These are phyloP conservation scores for Beauveria australis DNA, from an alignment of 2,329 filamentous ascomycete genomes.

Conservation along the genomic window DNA sequence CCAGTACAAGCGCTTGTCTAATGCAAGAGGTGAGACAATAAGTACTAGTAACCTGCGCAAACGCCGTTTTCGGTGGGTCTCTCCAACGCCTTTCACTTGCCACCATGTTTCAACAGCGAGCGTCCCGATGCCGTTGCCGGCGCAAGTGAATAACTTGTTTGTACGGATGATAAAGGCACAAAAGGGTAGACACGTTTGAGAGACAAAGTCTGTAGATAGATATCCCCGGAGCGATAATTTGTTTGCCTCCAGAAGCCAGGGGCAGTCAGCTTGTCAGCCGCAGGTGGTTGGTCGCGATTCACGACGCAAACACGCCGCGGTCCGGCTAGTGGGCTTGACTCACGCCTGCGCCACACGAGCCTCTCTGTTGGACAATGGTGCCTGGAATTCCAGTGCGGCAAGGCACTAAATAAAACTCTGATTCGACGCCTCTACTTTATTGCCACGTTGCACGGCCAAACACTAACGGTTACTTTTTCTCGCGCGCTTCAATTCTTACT, in stretches of 20 bases:
- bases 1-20: slow-evolving; percentile 16
- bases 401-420: not conserved
- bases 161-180: not conserved
- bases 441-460: not conserved
- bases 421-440: not conserved
- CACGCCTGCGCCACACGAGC: not conserved
- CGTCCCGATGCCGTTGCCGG: no score
- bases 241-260: not conserved
- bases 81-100: not conserved
- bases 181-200: not conserved
- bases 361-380: not conserved
- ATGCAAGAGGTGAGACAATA: not conserved
- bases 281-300: not conserved
- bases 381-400: not conserved
- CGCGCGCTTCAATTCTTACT: not conserved
- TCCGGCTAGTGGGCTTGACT: not conserved
- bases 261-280: not conserved
- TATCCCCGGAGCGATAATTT: no score
- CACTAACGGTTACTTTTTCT: not conserved
- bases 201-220: no score
- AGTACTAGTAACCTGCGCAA: slow-evolving; percentile 3
- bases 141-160: no score
- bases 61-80: slow-evolving; percentile 7
- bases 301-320: not conserved
- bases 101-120: not conserved